phyloP scores from a whole-genome alignment of 352 stramenopile species.

The Phytophthora palmivora region DNA sequence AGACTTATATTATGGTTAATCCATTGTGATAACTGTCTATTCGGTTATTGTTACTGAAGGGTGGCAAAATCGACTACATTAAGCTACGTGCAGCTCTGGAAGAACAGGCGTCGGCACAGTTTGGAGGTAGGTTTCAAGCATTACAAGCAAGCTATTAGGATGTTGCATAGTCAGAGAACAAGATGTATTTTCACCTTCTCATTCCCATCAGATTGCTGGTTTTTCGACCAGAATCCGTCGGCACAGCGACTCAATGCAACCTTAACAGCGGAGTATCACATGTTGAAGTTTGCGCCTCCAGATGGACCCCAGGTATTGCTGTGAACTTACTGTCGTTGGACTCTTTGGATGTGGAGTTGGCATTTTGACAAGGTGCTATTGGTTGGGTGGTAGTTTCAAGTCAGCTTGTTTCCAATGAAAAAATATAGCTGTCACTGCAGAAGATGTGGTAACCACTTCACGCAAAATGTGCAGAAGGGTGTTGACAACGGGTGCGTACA shows the following conservation, averaged over 20 bases:
- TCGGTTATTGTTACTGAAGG: slow-evolving; percentile 29
- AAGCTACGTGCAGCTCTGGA: slow-evolving; percentile 74
- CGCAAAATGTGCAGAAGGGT: slow-evolving; percentile 84
- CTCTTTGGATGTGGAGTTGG: slow-evolving; percentile 1
- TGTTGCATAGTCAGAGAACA: slow-evolving; percentile 14
- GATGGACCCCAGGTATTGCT: slow-evolving; percentile 71
- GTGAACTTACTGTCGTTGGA: not conserved
- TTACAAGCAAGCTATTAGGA: slow-evolving; percentile 1
- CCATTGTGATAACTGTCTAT: not conserved
- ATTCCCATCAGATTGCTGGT: slow-evolving; percentile 81
- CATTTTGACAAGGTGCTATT: slow-evolving; percentile 2
- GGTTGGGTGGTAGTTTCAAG: slow-evolving; percentile 68
- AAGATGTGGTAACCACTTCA: slow-evolving; percentile 69
- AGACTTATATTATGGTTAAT: not conserved
- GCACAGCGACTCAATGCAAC: slow-evolving; percentile 35
- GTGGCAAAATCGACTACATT: slow-evolving; percentile 73
- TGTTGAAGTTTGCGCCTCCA: slow-evolving; percentile 75
- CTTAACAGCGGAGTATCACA: slow-evolving; percentile 56
- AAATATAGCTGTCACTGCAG: slow-evolving; percentile 78
- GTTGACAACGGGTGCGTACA: slow-evolving; percentile 84
- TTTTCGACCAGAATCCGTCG: slow-evolving; percentile 83
- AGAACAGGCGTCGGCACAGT: slow-evolving; percentile 41
- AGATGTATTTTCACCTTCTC: slow-evolving; percentile 31
- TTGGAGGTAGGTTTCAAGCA: slow-evolving; percentile 50
- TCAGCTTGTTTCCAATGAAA: slow-evolving; percentile 89